phyloP scores from a whole-genome alignment of 768 basidiomycete species.

The Trichaptum fuscoviolaceum region DNA sequence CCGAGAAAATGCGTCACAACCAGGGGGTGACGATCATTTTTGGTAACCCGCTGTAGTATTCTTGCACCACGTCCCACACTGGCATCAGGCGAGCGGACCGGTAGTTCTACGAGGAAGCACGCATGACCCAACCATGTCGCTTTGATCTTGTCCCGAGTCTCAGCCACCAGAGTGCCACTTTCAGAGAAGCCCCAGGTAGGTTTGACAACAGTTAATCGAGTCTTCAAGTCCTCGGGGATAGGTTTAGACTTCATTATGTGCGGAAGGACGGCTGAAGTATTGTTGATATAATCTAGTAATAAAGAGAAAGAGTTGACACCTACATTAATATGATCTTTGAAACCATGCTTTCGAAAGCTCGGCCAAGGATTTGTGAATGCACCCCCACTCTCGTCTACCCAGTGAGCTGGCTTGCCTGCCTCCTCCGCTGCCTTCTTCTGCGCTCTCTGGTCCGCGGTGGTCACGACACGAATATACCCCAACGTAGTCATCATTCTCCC shows the following conservation, averaged over 20 bases:
- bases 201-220: constrained; percentile 14
- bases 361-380: constrained; percentile 3
- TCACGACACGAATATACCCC: background rate
- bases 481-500: background rate
- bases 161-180: background rate
- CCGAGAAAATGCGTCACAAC: too few species aligned
- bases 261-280: background rate
- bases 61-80: constrained; percentile 30
- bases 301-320: background rate
- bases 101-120: constrained; percentile 34
- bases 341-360: background rate
- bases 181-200: constrained; percentile 23
- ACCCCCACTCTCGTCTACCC: background rate
- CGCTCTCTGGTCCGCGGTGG: background rate
- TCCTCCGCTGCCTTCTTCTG: background rate
- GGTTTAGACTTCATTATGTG: background rate
- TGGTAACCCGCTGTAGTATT: too few species aligned
- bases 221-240: background rate
- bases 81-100: constrained; percentile 19
- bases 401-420: background rate
- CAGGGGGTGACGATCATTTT: too few species aligned
- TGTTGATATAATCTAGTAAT: background rate
- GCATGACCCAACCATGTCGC: constrained; percentile 39
- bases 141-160: constrained; percentile 18
- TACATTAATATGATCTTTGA: background rate